phyloP scores from a whole-genome alignment of 306 rosid genomes.

The Fragaria nilgerrensis region DNA sequence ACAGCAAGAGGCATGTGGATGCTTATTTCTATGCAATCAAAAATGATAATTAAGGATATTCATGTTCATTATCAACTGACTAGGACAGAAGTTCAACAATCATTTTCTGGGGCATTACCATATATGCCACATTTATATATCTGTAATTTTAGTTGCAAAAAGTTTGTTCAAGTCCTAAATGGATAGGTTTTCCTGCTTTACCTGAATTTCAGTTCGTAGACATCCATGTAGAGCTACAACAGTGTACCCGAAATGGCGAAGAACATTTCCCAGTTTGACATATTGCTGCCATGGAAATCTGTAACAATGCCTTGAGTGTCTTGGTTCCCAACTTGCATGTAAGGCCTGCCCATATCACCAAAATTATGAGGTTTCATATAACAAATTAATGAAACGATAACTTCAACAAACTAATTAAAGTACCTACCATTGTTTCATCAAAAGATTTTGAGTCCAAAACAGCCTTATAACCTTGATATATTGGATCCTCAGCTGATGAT shows the following conservation, averaged over 20 bases:
- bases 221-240: constrained; percentile 94
- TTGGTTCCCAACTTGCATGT: constrained; percentile 97
- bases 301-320: constrained; percentile 79
- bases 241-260: constrained; percentile 90
- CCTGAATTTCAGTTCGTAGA: constrained; percentile 88
- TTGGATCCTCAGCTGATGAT: constrained; percentile 46
- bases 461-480: constrained; percentile 77
- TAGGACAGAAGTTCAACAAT: background rate
- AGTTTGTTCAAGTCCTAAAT: background rate
- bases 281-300: constrained; percentile 88
- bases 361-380: background rate
- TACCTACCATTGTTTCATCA: constrained; percentile 74
- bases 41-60: background rate
- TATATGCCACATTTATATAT: background rate
- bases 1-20: background rate
- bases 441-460: constrained; percentile 89
- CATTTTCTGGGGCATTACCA: background rate
- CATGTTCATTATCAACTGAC: background rate
- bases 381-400: constrained; percentile 6
- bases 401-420: background rate
- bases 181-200: constrained; percentile 1
- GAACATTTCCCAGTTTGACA: constrained; percentile 82
- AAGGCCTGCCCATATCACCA: constrained; percentile 54
- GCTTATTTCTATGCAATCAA: background rate
- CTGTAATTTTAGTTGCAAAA: background rate